phyloP scores from a whole-genome alignment of 2,329 filamentous ascomycete species.

The Ophiocordyceps camponoti-rufipedis region DNA sequence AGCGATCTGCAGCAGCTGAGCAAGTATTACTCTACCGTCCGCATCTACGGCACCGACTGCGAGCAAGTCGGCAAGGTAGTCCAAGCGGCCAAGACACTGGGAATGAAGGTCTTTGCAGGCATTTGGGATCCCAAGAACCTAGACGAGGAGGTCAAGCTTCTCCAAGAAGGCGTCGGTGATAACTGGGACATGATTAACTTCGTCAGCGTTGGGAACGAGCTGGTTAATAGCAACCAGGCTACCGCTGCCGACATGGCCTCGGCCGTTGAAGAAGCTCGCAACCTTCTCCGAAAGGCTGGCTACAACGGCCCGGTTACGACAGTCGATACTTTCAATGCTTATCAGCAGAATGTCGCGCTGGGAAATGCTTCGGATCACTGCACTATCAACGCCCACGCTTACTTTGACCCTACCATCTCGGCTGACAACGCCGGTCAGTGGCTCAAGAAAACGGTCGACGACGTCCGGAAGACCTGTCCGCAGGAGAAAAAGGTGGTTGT shows the following conservation, averaged over 20 bases:
- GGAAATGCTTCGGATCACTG: constrained; percentile 62
- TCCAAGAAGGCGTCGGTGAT: constrained; percentile 38
- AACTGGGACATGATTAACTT: constrained; percentile 56
- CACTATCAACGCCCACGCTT: constrained; percentile 67
- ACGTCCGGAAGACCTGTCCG: constrained; percentile 22
- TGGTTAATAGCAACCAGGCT: constrained; percentile 45
- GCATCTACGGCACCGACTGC: constrained; percentile 69
- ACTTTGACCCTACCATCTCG: constrained; percentile 50
- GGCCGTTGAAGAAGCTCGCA: constrained; percentile 39
- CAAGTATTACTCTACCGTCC: constrained; percentile 40
- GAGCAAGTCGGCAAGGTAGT: constrained; percentile 48
- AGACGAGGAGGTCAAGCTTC: constrained; percentile 34
- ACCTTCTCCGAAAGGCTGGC: constrained; percentile 38
- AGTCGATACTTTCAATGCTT: constrained; percentile 60
- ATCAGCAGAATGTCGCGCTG: constrained; percentile 46
- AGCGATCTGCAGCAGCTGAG: constrained; percentile 41
- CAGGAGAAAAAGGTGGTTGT: constrained; percentile 46
- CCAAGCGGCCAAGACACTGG: constrained; percentile 41
- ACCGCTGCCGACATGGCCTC: constrained; percentile 33
- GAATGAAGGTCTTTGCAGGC: constrained; percentile 57
- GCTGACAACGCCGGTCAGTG: constrained; percentile 49
- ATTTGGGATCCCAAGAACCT: constrained; percentile 46
- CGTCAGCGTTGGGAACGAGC: constrained; percentile 65
- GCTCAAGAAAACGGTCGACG: constrained; percentile 35
- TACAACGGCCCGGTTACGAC: constrained; percentile 60